Base-by-base conservation (phyloP, 768 basidiomycete species). In the Nevesoporus exiguus region DNA sequence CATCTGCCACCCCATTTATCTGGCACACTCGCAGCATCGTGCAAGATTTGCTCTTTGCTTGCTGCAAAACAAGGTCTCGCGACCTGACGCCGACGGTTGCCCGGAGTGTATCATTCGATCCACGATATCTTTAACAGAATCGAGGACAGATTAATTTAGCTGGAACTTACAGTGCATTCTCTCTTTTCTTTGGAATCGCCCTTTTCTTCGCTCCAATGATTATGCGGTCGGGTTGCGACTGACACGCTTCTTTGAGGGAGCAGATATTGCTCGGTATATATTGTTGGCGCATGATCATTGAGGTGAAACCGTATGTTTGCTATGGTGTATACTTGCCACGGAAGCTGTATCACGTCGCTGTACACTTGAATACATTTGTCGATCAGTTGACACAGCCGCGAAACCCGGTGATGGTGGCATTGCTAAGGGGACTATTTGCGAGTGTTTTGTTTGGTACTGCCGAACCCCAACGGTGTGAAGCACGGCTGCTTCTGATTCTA, bases 401-500 rank as follows among this genome's bases (percentile, higher is more conserved):
- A 3, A 24, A 6, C 37, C n/a, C n/a, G n/a, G 27, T 24, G 47
- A 37, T 48, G 30, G 6, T 1, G 39, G 19, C 13, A 41, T 29
- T 29, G 27, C 27, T 8, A 29, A 8, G 27, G 27, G 27, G 17
- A 40, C 30, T 64, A 14, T 68, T 68, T 69, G 54, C 25, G n/a
- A 6, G 10, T 70, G 25, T 70, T 67, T 69, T 51, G 42, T 15
- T 11, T 14, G 4, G 29, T 19, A 40, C 36, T 56, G 59, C 66
- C 66, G 64, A 71, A 72, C 69, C 69, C 69, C 69, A 71, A 71
- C 49, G 49, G 24, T 53, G 56, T 58, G 59, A 39, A 49, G 31
- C 8, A 10, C 19, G 1, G 29, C 11, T 24, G 21, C 29, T 40
- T 49, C 45, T 48, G 15, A 11, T 41, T 48, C 31, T 14, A 55